Conservation (phyloP, 495 filamentous ascomycete genomes). For the Aspergillus biplanus region DNA sequence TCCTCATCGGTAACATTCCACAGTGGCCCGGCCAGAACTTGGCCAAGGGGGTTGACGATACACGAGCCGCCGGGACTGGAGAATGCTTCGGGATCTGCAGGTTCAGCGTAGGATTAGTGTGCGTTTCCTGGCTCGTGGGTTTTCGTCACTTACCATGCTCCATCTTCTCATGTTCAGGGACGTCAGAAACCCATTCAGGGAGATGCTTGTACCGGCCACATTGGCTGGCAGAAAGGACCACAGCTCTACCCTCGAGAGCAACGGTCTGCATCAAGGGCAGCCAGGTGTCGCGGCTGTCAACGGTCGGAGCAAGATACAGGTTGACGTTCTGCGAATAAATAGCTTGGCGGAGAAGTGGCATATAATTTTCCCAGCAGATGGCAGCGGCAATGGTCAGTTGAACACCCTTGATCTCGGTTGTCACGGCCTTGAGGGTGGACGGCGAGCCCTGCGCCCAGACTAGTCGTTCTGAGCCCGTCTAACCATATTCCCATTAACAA, state of each 20-base stretch:
- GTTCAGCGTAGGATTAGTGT: neutral
- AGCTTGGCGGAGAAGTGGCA: slow-evolving; percentile 81
- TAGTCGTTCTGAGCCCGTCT: slow-evolving; percentile 80
- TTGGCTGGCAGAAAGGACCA: slow-evolving; percentile 88
- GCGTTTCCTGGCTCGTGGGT: neutral
- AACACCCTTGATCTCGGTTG: slow-evolving; percentile 77
- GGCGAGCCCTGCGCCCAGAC: slow-evolving; percentile 90
- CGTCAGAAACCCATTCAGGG: slow-evolving; percentile 57
- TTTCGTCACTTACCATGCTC: slow-evolving; percentile 5
- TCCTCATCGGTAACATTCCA: slow-evolving; percentile 74
- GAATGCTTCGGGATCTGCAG: slow-evolving; percentile 6
- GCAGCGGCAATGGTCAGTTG: slow-evolving; percentile 79
- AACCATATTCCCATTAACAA: neutral
- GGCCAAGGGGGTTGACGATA: slow-evolving; percentile 78
- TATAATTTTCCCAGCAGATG: slow-evolving; percentile 98
- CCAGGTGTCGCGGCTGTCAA: slow-evolving; percentile 86
- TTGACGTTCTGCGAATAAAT: slow-evolving; percentile 93
- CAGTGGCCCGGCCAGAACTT: slow-evolving; percentile 76
- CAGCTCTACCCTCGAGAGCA: slow-evolving; percentile 78
- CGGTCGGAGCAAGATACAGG: slow-evolving; percentile 89
- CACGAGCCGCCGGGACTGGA: slow-evolving; percentile 72
- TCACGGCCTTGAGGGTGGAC: slow-evolving; percentile 78
- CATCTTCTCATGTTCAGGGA: slow-evolving; percentile 16
- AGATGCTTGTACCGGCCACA: slow-evolving; percentile 64
- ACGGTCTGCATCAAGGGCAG: slow-evolving; percentile 78